Evolutionary conservation across 176 grass and related monocot species (phyloP).

Genomic region (Bonia amplexicaulis): DNA sequence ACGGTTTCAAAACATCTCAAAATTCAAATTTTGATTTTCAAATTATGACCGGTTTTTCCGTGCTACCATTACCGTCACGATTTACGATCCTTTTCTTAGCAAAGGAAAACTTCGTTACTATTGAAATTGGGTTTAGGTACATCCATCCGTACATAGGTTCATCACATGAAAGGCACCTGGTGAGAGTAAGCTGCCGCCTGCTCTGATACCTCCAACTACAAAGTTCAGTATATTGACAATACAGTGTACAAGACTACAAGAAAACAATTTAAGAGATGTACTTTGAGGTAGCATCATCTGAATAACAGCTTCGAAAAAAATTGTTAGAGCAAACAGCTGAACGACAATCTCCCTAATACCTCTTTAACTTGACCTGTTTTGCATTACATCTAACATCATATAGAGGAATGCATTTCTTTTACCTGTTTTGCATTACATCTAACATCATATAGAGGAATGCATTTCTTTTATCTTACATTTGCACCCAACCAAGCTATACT

Average conservation of each 20-base stretch:
- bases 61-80: no score
- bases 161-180: conserved; percentile 3
- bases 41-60: no score
- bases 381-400: background rate
- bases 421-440: background rate
- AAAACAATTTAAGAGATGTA: background rate
- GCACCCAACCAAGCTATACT: conserved; percentile 5
- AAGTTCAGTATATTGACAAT: background rate
- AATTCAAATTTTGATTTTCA: no score
- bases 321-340: background rate
- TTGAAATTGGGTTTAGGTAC: background rate
- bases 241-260: background rate
- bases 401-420: background rate
- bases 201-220: background rate
- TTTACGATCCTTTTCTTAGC: background rate
- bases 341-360: background rate
- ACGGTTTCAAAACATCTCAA: no score
- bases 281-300: background rate
- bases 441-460: background rate
- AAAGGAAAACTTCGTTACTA: background rate
- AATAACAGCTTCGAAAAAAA: background rate
- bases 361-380: background rate
- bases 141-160: background rate
- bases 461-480: background rate
- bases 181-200: background rate